These are phyloP conservation scores for Isochrysis galbana DNA, from an alignment of 78 protist species.

Conservation along the genomic window DNA sequence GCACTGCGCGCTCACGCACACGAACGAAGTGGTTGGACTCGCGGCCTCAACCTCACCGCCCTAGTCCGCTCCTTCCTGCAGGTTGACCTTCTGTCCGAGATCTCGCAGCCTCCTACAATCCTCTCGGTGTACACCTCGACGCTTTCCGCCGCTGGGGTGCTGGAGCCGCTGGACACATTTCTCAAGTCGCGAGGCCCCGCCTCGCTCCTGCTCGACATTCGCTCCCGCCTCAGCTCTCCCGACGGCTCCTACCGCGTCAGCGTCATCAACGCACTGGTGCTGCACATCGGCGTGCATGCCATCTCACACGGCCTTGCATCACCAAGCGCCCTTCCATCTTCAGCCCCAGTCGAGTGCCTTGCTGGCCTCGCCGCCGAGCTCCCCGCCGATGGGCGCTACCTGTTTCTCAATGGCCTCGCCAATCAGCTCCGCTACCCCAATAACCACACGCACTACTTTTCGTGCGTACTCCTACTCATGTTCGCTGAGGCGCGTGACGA, in stretches of 20 bases:
- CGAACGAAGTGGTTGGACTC: too few species aligned
- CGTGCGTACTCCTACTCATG: slow-evolving; percentile 88
- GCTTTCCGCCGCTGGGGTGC: slow-evolving; percentile 46
- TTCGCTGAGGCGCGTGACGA: slow-evolving; percentile 76
- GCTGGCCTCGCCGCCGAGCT: slow-evolving; percentile 68
- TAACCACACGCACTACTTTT: slow-evolving; percentile 95
- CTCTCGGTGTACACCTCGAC: slow-evolving; percentile 53
- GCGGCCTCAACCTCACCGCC: too few species aligned
- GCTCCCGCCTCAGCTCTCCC: neutral
- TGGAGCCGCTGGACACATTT: slow-evolving; percentile 69
- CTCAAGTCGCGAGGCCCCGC: slow-evolving; percentile 63
- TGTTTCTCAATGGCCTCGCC: slow-evolving; percentile 89
- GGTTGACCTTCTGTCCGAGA: slow-evolving; percentile 91
- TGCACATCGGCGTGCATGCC: slow-evolving; percentile 54
- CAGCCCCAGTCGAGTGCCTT: slow-evolving; percentile 83
- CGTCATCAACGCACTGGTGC: slow-evolving; percentile 90
- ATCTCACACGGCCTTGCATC: neutral
- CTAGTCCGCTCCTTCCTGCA: too few species aligned
- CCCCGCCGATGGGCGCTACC: slow-evolving; percentile 90
- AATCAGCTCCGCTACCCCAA: slow-evolving; percentile 97
- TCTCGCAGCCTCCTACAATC: slow-evolving; percentile 79
- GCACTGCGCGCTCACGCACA: too few species aligned
- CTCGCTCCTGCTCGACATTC: slow-evolving; percentile 61
- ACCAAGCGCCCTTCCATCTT: slow-evolving; percentile 37
- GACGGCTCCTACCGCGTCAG: slow-evolving; percentile 71